Evolutionary conservation across 2,329 filamentous ascomycete species (phyloP).

Genomic region (Ophiocordyceps camponoti-leonardi): DNA sequence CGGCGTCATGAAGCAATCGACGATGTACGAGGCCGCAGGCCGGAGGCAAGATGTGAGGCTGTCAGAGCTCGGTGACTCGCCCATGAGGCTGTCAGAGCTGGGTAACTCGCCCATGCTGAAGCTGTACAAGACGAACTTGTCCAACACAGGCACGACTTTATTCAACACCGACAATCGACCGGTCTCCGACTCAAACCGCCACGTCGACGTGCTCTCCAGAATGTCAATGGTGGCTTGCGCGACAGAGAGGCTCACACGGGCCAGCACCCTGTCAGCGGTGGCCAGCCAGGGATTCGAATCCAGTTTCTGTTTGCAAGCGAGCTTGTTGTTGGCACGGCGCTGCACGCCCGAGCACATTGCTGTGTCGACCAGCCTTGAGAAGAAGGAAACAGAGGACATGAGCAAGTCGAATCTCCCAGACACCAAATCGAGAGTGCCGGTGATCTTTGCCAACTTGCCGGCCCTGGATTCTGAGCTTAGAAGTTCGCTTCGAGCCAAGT

Average conservation of each 20-base stretch:
- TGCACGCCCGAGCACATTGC: slow-evolving; percentile 52
- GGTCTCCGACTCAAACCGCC: slow-evolving; percentile 57
- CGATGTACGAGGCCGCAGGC: slow-evolving; percentile 56
- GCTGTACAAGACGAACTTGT: slow-evolving; percentile 52
- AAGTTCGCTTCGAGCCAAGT: slow-evolving; percentile 65
- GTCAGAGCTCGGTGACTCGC: slow-evolving; percentile 32
- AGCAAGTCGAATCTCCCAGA: slow-evolving; percentile 64
- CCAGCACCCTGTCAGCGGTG: slow-evolving; percentile 62
- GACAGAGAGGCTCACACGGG: slow-evolving; percentile 53
- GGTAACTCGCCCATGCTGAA: slow-evolving; percentile 55
- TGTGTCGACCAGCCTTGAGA: slow-evolving; percentile 59
- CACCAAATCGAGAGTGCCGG: slow-evolving; percentile 68
- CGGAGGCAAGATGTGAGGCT: slow-evolving; percentile 44
- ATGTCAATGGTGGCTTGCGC: slow-evolving; percentile 64
- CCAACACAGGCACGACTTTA: slow-evolving; percentile 51
- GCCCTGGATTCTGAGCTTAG: slow-evolving; percentile 61
- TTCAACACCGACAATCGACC: slow-evolving; percentile 54
- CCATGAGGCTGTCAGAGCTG: slow-evolving; percentile 34
- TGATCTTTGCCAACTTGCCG: slow-evolving; percentile 59
- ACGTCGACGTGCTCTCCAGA: slow-evolving; percentile 70
- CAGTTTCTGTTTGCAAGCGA: slow-evolving; percentile 25
- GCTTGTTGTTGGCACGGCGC: slow-evolving; percentile 39
- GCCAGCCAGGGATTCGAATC: slow-evolving; percentile 45
- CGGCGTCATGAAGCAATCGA: slow-evolving; percentile 58
- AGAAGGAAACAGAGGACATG: slow-evolving; percentile 54